Evolutionary conservation across 495 filamentous ascomycete species (phyloP).

Genomic region (Penicillium bovifimosum): DNA sequence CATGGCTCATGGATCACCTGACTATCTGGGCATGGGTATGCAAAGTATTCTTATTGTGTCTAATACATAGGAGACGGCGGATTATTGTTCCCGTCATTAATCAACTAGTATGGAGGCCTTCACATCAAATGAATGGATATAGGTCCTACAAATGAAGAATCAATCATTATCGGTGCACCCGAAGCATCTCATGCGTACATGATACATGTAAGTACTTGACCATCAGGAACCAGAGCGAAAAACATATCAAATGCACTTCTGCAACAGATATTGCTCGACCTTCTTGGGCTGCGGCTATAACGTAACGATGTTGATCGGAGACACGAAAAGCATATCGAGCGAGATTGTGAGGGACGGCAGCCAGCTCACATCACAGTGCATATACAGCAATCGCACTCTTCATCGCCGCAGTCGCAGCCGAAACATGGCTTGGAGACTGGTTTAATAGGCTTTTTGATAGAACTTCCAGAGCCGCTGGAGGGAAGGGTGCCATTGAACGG

Average conservation of each 20-base stretch:
- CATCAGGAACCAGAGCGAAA: not conserved
- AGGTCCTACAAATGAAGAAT: too few relatives aligned
- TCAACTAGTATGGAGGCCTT: not conserved
- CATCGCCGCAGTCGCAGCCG: conserved; percentile 41
- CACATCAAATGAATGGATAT: not conserved
- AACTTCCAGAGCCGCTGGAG: conserved; percentile 29
- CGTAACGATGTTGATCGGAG: not conserved
- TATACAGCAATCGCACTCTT: conserved; percentile 43
- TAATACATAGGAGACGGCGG: not conserved
- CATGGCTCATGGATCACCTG: not conserved
- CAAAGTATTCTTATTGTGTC: too few relatives aligned
- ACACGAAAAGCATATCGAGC: not conserved
- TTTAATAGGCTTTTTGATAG: conserved; percentile 40
- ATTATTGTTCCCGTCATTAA: not conserved
- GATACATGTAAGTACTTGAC: not conserved
- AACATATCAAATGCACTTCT: not conserved
- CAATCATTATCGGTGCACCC: too few relatives aligned
- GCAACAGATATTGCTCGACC: not conserved
- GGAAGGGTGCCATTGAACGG: conserved; percentile 31
- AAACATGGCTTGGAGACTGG: conserved; percentile 41
- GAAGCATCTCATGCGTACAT: too few relatives aligned
- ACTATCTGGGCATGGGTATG: too few relatives aligned
- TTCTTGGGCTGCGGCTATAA: not conserved
- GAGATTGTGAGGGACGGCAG: not conserved
- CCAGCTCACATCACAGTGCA: conserved; percentile 39